A percentile compares a stretch with the other conserved stretches of the same genome.
Conservation (phyloP, 78 protist species). For the Dictyostelium intermedium region DNA sequence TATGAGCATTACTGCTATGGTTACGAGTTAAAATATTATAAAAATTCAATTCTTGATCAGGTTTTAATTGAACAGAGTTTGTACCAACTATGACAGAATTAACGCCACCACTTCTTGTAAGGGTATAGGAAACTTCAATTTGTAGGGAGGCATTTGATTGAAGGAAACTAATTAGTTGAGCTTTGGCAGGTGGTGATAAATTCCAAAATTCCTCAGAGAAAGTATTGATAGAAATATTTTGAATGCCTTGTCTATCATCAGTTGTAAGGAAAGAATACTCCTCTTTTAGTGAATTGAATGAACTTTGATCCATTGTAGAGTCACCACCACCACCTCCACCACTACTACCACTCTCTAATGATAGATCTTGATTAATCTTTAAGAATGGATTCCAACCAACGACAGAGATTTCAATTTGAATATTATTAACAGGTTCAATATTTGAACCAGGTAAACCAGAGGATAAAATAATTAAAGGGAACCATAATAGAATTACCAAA, state of each 20-base stretch:
- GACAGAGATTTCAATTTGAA: constrained; percentile 23
- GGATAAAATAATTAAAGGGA: constrained; percentile 82
- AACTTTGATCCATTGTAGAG: background rate
- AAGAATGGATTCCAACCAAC: constrained; percentile 57
- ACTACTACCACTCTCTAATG: background rate
- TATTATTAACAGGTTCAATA: constrained; percentile 33
- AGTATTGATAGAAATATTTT: background rate
- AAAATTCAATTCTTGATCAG: background rate
- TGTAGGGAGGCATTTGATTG: background rate
- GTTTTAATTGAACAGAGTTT: background rate
- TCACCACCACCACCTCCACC: background rate
- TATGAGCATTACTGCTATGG: background rate
- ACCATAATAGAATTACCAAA: constrained; percentile 75
- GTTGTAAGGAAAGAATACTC: constrained; percentile 1
- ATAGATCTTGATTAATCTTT: constrained; percentile 32
- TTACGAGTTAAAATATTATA: background rate
- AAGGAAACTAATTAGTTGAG: background rate
- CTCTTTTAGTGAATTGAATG: background rate
- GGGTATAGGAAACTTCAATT: constrained; percentile 4
- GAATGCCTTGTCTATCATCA: constrained; percentile 46
- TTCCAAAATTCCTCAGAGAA: constrained; percentile 52
- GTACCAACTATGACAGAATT: constrained; percentile 31
- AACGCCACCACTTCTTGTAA: constrained; percentile 30
- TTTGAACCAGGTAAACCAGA: constrained; percentile 72
- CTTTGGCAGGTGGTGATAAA: constrained; percentile 47